Evolutionary conservation across 2,329 filamentous ascomycete genomes (phyloP).

Genomic region (Paramyrothecium sp.): DNA sequence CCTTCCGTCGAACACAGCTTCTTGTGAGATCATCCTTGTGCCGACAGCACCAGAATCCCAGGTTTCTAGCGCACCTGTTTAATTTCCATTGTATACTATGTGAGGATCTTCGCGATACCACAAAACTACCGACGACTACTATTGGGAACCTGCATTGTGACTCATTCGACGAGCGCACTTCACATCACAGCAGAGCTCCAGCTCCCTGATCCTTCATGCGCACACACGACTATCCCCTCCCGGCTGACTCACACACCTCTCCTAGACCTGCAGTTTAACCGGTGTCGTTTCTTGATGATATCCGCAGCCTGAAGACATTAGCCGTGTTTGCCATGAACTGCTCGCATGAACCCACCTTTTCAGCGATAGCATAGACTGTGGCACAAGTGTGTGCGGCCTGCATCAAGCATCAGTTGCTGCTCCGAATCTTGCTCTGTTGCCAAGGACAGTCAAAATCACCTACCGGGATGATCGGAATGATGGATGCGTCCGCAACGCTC

Average conservation of each 20-base stretch:
- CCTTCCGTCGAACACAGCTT: too few species aligned
- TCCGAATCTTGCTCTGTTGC: background rate
- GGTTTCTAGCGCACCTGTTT: too few species aligned
- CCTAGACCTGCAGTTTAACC: background rate
- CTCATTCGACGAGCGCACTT: too few species aligned
- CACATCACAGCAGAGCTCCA: too few species aligned
- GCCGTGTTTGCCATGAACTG: background rate
- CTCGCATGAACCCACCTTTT: slow-evolving; percentile 8
- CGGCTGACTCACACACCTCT: background rate
- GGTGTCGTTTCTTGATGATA: slow-evolving; percentile 12
- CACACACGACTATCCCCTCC: too few species aligned
- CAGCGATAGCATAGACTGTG: slow-evolving; percentile 12
- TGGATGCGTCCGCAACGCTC: slow-evolving; percentile 16
- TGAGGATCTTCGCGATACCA: too few species aligned
- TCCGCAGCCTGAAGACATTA: slow-evolving; percentile 8
- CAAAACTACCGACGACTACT: too few species aligned
- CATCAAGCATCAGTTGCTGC: background rate
- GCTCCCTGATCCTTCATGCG: background rate
- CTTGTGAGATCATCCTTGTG: too few species aligned
- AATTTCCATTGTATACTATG: too few species aligned
- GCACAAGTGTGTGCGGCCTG: slow-evolving; percentile 11
- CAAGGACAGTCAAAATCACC: background rate
- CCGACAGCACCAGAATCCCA: too few species aligned
- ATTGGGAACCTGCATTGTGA: too few species aligned
- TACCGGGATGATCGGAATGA: slow-evolving; percentile 14